Evolutionary conservation across 2,329 filamentous ascomycete species (phyloP), one percentile per base, ranked within the genome.

Genomic region (Verticillium longisporum): DNA sequence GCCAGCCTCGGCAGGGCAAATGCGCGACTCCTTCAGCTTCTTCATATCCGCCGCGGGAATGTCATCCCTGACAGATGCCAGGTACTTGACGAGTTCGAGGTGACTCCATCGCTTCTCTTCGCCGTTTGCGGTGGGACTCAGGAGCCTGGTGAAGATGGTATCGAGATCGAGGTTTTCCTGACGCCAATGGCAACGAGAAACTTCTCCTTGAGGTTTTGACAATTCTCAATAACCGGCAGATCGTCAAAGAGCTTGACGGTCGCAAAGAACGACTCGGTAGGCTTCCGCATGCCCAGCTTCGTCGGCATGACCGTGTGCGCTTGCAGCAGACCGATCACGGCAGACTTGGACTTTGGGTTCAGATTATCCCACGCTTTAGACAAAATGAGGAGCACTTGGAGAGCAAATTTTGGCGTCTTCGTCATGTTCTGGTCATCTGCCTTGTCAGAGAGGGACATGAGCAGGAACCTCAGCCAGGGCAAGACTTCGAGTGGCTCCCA

Each of bases 191-290:
- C 85, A 2, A 83, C 77, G 54, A 99, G 75, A 64, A 99, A 91
- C 72, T 96, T 97, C 55, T 98, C 94, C 71, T 97, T 98, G 13
- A 97, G 84, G 36, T 87, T 85, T 50, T 88, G 86, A 54, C 93
- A 86, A 13, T 85, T 86, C 65, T 88, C 85, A 1, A 98, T 87
- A 13, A 89, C 88, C 0, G 95, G 93, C 15, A 99, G 79, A 71
- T 99, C 95, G 64, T 97, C 92, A 69, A 99, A 99, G 0, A 99
- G 79, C 72, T 92, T 95, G 41, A 99, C 95, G n/a, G 86, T 89
- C 1, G 91, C 87, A 70, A 99, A 97, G 73, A 97, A 99, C 0
- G 95, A 88, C 66, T 98, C 92, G 3, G 80, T 77, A 4, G 95
- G 95, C 66, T 85, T 90, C 67, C 81, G 89, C 93, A 99, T 96